A percentile compares a stretch with the other conserved stretches of the same genome.
phyloP scores from a whole-genome alignment of 2,329 filamentous ascomycete genomes.

The Fusarium hainanense region DNA sequence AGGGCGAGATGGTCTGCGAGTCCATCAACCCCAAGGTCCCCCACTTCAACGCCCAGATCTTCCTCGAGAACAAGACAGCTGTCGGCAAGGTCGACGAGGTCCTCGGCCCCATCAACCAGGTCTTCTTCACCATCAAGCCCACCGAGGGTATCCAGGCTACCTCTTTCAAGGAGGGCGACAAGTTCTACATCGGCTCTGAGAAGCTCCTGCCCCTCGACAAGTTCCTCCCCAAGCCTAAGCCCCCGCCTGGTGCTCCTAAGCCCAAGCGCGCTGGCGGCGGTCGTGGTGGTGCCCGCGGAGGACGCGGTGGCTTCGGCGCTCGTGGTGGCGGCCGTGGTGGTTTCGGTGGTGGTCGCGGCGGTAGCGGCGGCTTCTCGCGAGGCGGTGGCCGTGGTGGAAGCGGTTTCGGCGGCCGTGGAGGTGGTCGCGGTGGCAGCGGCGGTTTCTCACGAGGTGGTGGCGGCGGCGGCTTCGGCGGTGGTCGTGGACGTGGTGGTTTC shows the following conservation, averaged over 20 bases:
- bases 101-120: constrained; percentile 95
- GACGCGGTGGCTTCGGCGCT: constrained; percentile 51
- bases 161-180: constrained; percentile 96
- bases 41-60: constrained; percentile 99
- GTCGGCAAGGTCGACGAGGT: constrained; percentile 99
- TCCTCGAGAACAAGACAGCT: constrained; percentile 97
- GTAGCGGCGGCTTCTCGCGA: constrained; percentile 46
- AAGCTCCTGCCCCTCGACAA: constrained; percentile 95
- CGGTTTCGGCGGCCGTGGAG: constrained; percentile 36
- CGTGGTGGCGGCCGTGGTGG: constrained; percentile 50
- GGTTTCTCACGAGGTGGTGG: constrained; percentile 42
- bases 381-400: constrained; percentile 38
- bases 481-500: constrained; percentile 47
- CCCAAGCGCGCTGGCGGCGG: constrained; percentile 69
- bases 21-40: constrained; percentile 95
- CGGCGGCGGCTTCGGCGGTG: constrained; percentile 45
- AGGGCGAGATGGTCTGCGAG: constrained; percentile 98
- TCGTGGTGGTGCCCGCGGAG: constrained; percentile 53
- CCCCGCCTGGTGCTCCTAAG: constrained; percentile 70
- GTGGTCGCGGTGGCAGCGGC: constrained; percentile 41
- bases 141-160: constrained; percentile 94
- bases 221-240: constrained; percentile 96
- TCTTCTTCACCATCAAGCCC: constrained; percentile 98
- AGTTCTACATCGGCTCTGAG: constrained; percentile 94
- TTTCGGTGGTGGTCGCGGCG: constrained; percentile 51